Percentiles rank a stretch among this genome's conserved stretches.
Conservation (phyloP, 192 early-diverging fungal genomes). For the Rhizoclosmatium globosum region DNA sequence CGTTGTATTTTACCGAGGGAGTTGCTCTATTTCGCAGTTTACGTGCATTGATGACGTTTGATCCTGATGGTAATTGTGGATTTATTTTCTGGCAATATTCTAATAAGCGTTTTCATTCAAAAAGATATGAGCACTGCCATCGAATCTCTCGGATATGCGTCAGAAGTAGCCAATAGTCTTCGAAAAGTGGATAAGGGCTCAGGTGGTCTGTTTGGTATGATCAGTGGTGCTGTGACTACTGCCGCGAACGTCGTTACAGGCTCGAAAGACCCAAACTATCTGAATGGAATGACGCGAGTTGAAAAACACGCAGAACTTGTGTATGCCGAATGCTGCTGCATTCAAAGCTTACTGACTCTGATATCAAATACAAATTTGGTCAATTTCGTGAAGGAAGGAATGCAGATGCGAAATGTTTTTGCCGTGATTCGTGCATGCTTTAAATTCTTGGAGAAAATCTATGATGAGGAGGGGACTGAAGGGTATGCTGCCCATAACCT, state of each 20-base stretch:
- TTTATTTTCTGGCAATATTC: too few relatives aligned
- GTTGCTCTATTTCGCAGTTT: constrained; percentile 75
- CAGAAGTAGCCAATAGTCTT: constrained; percentile 65
- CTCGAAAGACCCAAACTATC: constrained; percentile 51
- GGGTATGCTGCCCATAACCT: constrained; percentile 52
- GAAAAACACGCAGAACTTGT: constrained; percentile 83
- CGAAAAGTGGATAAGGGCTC: constrained; percentile 61
- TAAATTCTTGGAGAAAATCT: constrained; percentile 41
- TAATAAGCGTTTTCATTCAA: too few relatives aligned
- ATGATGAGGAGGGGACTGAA: constrained; percentile 52
- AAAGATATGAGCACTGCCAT: constrained; percentile 75
- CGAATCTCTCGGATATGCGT: constrained; percentile 66
- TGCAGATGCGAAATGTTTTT: constrained; percentile 77
- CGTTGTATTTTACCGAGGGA: constrained; percentile 80
- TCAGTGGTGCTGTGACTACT: constrained; percentile 54
- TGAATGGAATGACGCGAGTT: constrained; percentile 63
- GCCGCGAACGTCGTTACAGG: constrained; percentile 43
- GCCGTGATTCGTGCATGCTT: constrained; percentile 62
- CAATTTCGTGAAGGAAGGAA: constrained; percentile 78
- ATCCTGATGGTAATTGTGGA: too few relatives aligned
- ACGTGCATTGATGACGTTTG: constrained; percentile 81
- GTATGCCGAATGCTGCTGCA: constrained; percentile 77
- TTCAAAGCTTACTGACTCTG: constrained; percentile 79
- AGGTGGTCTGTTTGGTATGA: constrained; percentile 51
- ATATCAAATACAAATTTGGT: constrained; percentile 78